phyloP scores from a whole-genome alignment of 1,284 basidiomycete species.

The Cryptococcus sp. region DNA sequence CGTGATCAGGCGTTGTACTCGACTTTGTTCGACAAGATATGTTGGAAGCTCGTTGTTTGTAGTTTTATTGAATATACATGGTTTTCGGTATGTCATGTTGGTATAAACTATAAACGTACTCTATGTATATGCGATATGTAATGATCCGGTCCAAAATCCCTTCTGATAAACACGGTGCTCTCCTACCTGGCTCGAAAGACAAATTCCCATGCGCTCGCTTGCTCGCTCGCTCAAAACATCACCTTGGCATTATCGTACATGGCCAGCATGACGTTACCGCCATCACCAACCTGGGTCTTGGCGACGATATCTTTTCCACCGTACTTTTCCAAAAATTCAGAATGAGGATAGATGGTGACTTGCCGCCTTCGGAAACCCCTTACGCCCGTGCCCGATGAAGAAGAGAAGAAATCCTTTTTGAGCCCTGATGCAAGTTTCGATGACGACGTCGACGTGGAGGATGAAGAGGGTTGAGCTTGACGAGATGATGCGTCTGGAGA shows the following conservation, averaged over 20 bases:
- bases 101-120: too few relatives aligned
- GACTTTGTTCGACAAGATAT: too few relatives aligned
- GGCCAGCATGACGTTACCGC: constrained; percentile 44
- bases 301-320: constrained; percentile 38
- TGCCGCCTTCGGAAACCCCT: constrained; percentile 41
- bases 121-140: too few relatives aligned
- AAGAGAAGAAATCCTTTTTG: constrained; percentile 15
- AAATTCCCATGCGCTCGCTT: too few relatives aligned
- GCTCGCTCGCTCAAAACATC: constrained; percentile 38
- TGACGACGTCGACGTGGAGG: constrained; percentile 4
- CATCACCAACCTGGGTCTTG: constrained; percentile 42
- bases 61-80: too few relatives aligned
- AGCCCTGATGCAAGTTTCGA: neutral
- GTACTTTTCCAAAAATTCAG: constrained; percentile 45
- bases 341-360: constrained; percentile 47
- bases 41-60: too few relatives aligned
- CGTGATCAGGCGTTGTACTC: too few relatives aligned
- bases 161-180: too few relatives aligned
- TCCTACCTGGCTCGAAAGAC: too few relatives aligned
- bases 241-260: constrained; percentile 54
- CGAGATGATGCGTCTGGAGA: constrained; percentile 35
- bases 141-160: too few relatives aligned
- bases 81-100: too few relatives aligned
- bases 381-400: constrained; percentile 24
- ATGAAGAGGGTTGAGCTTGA: constrained; percentile 39